A percentile compares a stretch with the other conserved stretches of the same genome.
These are phyloP conservation scores for Colletotrichum liriopes DNA, from an alignment of 2,329 filamentous ascomycete species.

Conservation along the genomic window DNA sequence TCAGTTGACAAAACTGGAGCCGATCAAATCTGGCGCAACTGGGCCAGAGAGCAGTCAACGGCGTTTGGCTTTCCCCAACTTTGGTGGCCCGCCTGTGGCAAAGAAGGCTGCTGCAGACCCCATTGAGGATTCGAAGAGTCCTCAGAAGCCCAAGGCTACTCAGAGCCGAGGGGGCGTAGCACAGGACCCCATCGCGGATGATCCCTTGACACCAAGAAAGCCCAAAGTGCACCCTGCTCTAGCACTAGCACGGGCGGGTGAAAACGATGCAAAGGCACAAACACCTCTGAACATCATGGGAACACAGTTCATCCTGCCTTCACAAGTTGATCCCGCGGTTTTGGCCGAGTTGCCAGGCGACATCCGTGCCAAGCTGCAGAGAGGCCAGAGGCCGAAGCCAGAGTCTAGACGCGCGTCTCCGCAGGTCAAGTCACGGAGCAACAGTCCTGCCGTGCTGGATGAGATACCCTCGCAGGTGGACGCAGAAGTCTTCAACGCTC, in stretches of 20 bases:
- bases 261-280: conserved; percentile 70
- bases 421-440: conserved; percentile 56
- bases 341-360: conserved; percentile 87
- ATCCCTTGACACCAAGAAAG: conserved; percentile 68
- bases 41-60: conserved; percentile 82
- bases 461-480: conserved; percentile 86
- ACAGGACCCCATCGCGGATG: conserved; percentile 70
- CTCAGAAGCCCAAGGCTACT: conserved; percentile 51
- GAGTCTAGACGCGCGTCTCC: conserved; percentile 50
- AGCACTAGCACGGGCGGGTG: conserved; percentile 64
- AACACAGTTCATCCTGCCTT: conserved; percentile 93
- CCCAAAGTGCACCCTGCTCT: conserved; percentile 69
- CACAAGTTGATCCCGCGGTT: conserved; percentile 85
- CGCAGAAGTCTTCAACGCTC: conserved; percentile 83
- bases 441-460: conserved; percentile 52
- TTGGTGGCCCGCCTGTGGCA: conserved; percentile 55
- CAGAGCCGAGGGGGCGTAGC: conserved; percentile 50
- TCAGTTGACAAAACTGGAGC: conserved; percentile 93
- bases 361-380: conserved; percentile 79
- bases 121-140: conserved; percentile 65
- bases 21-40: conserved; percentile 74
- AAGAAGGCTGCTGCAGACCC: conserved; percentile 62
- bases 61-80: conserved; percentile 79
- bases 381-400: conserved; percentile 43
- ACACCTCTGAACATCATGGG: conserved; percentile 84